Conservation (phyloP, 2,329 filamentous ascomycete genomes). For the Chaetomiaceae sp. region DNA sequence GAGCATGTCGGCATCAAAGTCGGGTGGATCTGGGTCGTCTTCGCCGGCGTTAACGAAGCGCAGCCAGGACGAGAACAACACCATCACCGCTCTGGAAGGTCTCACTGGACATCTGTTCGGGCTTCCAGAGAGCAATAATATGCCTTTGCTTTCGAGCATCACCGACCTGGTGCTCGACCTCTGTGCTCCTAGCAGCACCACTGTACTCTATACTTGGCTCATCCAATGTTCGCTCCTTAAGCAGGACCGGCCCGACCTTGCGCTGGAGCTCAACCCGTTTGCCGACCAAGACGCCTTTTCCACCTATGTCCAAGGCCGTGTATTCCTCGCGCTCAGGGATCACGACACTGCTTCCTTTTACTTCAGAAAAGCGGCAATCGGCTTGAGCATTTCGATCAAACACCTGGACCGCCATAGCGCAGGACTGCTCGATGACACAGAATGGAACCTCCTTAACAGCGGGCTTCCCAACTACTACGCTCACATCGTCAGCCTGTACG, state of each 20-base stretch:
- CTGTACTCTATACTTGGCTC: constrained; percentile 57
- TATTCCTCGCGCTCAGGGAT: constrained; percentile 70
- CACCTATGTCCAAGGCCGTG: constrained; percentile 80
- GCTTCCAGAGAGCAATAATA: constrained; percentile 52
- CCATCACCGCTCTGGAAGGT: constrained; percentile 56
- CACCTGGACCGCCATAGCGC: constrained; percentile 52
- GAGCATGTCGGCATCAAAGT: constrained; percentile 43
- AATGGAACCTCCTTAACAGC: constrained; percentile 64
- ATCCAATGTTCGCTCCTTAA: constrained; percentile 61
- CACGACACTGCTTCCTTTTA: constrained; percentile 66
- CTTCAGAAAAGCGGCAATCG: constrained; percentile 80
- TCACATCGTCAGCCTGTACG: constrained; percentile 79
- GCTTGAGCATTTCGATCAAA: constrained; percentile 57
- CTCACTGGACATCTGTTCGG: constrained; percentile 61
- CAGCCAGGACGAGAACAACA: constrained; percentile 42
- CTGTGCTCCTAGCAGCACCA: constrained; percentile 61
- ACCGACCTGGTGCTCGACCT: constrained; percentile 64
- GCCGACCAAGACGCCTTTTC: constrained; percentile 56
- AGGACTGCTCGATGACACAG: constrained; percentile 69
- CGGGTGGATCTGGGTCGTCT: constrained; percentile 33
- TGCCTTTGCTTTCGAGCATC: constrained; percentile 54
- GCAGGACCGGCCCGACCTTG: constrained; percentile 55
- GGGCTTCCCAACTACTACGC: constrained; percentile 81
- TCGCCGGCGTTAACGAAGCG: constrained; percentile 34
- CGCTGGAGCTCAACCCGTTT: constrained; percentile 54